Conservation (phyloP, 129 eudicot species). For the Artemisia annua region DNA sequence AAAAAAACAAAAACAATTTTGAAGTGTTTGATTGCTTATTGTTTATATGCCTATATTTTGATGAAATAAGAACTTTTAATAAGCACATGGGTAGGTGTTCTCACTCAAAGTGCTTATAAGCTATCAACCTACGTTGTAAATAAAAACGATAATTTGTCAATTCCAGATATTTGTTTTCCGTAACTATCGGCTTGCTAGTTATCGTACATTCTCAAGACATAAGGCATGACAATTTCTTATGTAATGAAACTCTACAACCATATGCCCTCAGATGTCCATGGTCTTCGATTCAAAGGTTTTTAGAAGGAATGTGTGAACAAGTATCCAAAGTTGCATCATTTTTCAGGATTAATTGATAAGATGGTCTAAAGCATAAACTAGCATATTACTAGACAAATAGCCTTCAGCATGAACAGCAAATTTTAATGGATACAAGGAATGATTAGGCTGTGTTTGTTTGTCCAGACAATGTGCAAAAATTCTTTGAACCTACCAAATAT, state of each 20-base stretch:
- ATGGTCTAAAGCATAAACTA: not conserved
- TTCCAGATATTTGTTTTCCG: not conserved
- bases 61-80: no score
- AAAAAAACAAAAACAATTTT: no score
- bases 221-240: not conserved
- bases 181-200: not conserved
- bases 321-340: not conserved
- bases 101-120: no score
- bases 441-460: not conserved
- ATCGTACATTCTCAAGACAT: not conserved
- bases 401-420: not conserved
- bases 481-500: not conserved
- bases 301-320: not conserved
- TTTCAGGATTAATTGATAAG: not conserved
- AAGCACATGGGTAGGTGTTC: no score
- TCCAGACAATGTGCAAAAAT: not conserved
- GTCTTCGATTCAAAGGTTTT: not conserved
- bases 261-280: not conserved
- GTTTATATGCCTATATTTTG: no score
- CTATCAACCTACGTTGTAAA: no score
- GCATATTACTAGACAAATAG: not conserved
- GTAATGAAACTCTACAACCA: not conserved
- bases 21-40: no score
- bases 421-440: no score
- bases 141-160: not conserved